Conservation (phyloP, 257 asterid genomes). For the Linaria vulgaris region DNA sequence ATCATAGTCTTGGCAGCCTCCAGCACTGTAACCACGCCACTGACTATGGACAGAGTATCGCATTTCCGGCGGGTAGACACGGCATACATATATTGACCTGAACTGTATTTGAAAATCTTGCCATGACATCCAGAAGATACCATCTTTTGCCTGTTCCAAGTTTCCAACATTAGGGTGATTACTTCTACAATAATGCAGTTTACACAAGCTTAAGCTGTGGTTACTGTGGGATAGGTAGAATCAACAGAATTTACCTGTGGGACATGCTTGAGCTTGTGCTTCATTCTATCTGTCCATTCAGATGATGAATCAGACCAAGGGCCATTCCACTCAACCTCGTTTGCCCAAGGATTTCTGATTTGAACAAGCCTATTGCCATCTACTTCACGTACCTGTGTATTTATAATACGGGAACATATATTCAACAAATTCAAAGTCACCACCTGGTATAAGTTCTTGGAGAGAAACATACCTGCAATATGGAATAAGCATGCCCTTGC, state of each 20-base stretch:
- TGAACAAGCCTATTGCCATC: constrained; percentile 94
- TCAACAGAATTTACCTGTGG: constrained; percentile 58
- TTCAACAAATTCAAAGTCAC: constrained; percentile 8
- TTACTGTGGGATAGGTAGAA: too few relatives aligned
- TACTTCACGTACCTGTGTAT: constrained; percentile 76
- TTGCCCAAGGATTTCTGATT: constrained; percentile 99
- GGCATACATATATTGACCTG: constrained; percentile 95
- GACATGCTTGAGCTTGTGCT: constrained; percentile 88
- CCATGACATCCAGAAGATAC: constrained; percentile 99
- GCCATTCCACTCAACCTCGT: constrained; percentile 99
- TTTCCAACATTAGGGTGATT: constrained; percentile 4
- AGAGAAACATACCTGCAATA: constrained; percentile 66
- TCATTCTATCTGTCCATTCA: constrained; percentile 99
- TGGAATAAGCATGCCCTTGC: constrained; percentile 98
- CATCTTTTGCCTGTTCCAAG: constrained; percentile 78
- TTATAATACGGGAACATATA: neutral
- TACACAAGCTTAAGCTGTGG: neutral
- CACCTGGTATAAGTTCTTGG: constrained; percentile 8
- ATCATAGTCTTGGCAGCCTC: constrained; percentile 99
- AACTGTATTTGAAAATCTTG: constrained; percentile 98
- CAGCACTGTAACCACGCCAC: constrained; percentile 98
- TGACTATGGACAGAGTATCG: constrained; percentile 91
- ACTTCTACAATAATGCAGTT: neutral
- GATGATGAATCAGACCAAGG: constrained; percentile 98
- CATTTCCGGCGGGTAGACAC: constrained; percentile 99